Percentiles rank a stretch among this genome's conserved stretches.
These are phyloP conservation scores for Lactarius evosmus DNA, from an alignment of 768 basidiomycete species.

Conservation along the genomic window DNA sequence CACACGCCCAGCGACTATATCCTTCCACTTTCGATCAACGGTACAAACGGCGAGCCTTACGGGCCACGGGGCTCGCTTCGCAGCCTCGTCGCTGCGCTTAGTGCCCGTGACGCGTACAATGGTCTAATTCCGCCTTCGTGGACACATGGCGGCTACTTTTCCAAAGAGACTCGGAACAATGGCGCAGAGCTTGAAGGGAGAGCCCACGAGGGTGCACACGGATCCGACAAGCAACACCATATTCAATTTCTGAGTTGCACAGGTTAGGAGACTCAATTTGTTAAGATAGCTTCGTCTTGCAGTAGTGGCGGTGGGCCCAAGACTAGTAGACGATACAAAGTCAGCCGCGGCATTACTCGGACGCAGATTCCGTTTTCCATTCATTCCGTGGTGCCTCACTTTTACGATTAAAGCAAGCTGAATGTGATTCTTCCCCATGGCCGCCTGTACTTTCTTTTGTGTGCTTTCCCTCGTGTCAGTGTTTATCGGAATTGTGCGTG, in stretches of 20 bases:
- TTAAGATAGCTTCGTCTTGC: not conserved
- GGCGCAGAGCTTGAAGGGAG: not conserved
- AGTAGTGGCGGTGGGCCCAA: too few species aligned
- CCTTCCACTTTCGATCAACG: constrained; percentile 1
- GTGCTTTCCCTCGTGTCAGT: not conserved
- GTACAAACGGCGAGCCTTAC: constrained; percentile 2
- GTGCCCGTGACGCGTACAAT: constrained; percentile 1
- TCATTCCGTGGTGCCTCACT: too few species aligned
- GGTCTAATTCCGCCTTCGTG: constrained; percentile 14
- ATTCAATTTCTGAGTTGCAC: too few species aligned
- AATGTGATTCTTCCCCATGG: too few species aligned
- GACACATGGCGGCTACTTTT: not conserved
- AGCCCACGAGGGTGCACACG: not conserved
- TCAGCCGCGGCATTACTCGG: too few species aligned
- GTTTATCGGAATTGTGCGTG: too few species aligned
- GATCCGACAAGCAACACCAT: not conserved
- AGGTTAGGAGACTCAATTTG: not conserved
- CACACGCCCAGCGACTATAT: constrained; percentile 11
- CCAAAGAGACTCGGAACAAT: not conserved
- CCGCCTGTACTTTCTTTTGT: not conserved
- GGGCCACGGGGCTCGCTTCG: constrained; percentile 4
- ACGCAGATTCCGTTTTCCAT: too few species aligned
- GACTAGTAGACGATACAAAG: too few species aligned
- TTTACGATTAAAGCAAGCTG: too few species aligned
- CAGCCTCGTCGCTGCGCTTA: not conserved